Base-by-base conservation (phyloP, 371 early-diverging fungal genomes). In the Gilbertella persicaria region DNA sequence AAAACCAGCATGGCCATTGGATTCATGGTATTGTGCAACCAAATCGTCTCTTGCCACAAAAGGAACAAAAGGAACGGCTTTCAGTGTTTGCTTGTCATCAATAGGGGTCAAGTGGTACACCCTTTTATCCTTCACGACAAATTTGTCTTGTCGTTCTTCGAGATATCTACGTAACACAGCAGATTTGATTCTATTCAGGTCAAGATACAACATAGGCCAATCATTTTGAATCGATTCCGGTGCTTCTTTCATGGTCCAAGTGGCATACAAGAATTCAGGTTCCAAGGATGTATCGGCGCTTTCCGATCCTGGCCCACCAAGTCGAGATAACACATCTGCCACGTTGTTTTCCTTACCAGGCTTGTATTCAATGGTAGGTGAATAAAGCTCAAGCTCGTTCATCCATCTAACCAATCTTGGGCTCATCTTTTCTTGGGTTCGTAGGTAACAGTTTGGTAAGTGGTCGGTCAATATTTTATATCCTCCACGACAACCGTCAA, bases 391-490 rank as follows among this genome's bases (percentile, higher is more conserved):
- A 0, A 62, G 14, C 29, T 67, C 60, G 2, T 46, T 25, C 0
- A 61, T 39, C 68, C 64, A 68, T 14, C 60, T 43, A 6, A 54
- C 53, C 4, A 75, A 26, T 4, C 66, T 26, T 1, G 60, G 57
- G 4, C 66, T 61, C 3, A 65, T 57, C 14, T 67, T 66, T 6
- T 41, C 35, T 30, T 66, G 55, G 0, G 64, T 45, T 0, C 58
- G 53, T 14, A 57, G 39, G 49, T 58, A 64, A n/a, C n/a, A n/a
- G n/a, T n/a, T n/a, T 41, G 60, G 29, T 3, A 72, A n/a, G 8
- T 72, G 73, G 47, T 72, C 64, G 0, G 67, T 56, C 9, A 53
- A 57, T 6, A 70, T 50, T 20, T 36, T 24, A 24, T 61, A 66
- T 0, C 42, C 53, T 3, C 36, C 45, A 9, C 5, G 4, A 28